phyloP scores from a whole-genome alignment of 2,329 filamentous ascomycete species.

The Epicoccum nigrum region DNA sequence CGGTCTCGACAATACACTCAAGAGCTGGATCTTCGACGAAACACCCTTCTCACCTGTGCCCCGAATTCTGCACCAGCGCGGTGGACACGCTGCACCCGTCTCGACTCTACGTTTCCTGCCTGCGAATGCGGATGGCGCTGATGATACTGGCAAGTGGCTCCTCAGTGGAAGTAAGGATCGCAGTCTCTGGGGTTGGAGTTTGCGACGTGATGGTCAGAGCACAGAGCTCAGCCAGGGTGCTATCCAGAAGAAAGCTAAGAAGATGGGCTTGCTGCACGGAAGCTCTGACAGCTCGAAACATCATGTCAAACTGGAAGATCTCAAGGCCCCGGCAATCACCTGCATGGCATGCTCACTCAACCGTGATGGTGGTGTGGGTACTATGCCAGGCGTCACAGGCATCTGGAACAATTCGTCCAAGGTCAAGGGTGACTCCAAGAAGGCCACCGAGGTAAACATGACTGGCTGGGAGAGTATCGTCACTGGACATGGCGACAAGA shows the following conservation, averaged over 20 bases:
- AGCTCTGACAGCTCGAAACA: slow-evolving; percentile 64
- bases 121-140: slow-evolving; percentile 85
- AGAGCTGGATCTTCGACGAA: slow-evolving; percentile 96
- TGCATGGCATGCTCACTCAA: slow-evolving; percentile 91
- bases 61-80: slow-evolving; percentile 81
- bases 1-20: slow-evolving; percentile 90
- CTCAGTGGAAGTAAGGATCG: slow-evolving; percentile 87
- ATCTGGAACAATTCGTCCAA: slow-evolving; percentile 80
- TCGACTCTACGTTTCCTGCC: slow-evolving; percentile 85
- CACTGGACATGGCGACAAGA: slow-evolving; percentile 86
- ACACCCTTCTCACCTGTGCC: slow-evolving; percentile 87
- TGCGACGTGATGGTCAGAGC: slow-evolving; percentile 92
- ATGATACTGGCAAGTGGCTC: slow-evolving; percentile 90
- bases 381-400: slow-evolving; percentile 75
- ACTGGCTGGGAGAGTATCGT: slow-evolving; percentile 98
- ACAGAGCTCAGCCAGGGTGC: slow-evolving; percentile 91
- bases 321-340: slow-evolving; percentile 91
- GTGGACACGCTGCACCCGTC: slow-evolving; percentile 86
- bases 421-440: slow-evolving; percentile 65
- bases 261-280: slow-evolving; percentile 72
- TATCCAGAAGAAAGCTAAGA: slow-evolving; percentile 87
- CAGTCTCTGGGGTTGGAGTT: slow-evolving; percentile 94
- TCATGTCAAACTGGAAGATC: slow-evolving; percentile 68
- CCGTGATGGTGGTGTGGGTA: slow-evolving; percentile 90
- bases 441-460: slow-evolving; percentile 74